Evolutionary conservation across 2,329 filamentous ascomycete species (phyloP).

Genomic region (Colletotrichum agaves): DNA sequence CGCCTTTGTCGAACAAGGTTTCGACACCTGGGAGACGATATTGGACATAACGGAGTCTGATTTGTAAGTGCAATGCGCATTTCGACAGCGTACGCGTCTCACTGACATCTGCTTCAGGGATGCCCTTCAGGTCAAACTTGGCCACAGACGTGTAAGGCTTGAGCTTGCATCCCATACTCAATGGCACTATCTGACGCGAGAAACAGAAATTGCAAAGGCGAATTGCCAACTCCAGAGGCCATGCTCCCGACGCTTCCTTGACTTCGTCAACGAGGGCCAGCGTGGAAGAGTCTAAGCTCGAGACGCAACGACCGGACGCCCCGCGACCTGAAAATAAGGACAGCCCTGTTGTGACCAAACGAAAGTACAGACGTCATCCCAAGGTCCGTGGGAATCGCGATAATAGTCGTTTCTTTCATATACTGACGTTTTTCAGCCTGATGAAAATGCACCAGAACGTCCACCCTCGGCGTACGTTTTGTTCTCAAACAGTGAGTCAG

Average conservation of each 20-base stretch:
- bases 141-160: conserved; percentile 78
- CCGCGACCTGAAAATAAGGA: conserved; percentile 53
- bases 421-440: conserved; percentile 60
- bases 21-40: conserved; percentile 86
- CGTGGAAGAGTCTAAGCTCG: conserved; percentile 65
- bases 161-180: not conserved
- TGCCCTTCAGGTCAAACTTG: conserved; percentile 80
- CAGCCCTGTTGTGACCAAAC: conserved; percentile 63
- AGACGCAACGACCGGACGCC: conserved; percentile 63
- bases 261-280: conserved; percentile 60
- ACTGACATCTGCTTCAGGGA: conserved; percentile 59
- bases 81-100: not conserved
- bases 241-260: conserved; percentile 65
- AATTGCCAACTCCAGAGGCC: conserved; percentile 78
- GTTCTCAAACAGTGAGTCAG: conserved; percentile 80
- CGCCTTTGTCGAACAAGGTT: conserved; percentile 79
- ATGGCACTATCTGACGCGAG: not conserved
- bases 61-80: conserved; percentile 64
- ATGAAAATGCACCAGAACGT: conserved; percentile 82
- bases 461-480: conserved; percentile 86
- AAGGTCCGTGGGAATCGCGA: conserved; percentile 63
- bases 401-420: not conserved
- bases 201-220: conserved; percentile 81
- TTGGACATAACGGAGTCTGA: conserved; percentile 87
- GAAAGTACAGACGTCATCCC: conserved; percentile 82